These are phyloP conservation scores for Daldinia sp. DNA, from an alignment of 2,329 filamentous ascomycete genomes.

Conservation along the genomic window DNA sequence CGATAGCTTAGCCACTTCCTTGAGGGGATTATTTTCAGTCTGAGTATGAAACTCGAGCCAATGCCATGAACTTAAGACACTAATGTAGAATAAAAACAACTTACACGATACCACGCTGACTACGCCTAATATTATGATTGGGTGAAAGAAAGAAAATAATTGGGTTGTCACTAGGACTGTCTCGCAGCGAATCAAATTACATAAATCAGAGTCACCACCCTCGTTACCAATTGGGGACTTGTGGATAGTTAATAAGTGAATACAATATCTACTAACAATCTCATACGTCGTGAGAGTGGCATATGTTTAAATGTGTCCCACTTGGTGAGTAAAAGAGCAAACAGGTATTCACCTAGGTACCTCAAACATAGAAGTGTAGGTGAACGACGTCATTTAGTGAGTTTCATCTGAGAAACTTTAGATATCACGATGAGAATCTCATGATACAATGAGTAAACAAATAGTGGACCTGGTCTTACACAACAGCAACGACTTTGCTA, in stretches of 20 bases:
- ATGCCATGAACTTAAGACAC: background rate
- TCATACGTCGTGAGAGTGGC: slow-evolving; percentile 5
- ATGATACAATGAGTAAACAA: background rate
- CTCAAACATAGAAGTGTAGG: slow-evolving; percentile 3
- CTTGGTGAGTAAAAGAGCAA: slow-evolving; percentile 13
- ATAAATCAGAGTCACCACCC: background rate
- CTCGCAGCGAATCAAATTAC: background rate
- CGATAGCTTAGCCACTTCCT: slow-evolving; percentile 9
- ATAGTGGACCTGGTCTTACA: background rate
- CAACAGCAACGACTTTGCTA: background rate
- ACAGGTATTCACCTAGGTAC: background rate
- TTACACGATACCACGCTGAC: background rate
- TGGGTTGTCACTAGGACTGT: background rate
- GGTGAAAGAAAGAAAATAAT: background rate
- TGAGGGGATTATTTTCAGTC: slow-evolving; percentile 4
- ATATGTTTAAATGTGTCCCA: slow-evolving; percentile 15
- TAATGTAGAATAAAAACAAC: background rate
- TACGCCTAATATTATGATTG: background rate
- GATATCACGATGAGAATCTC: slow-evolving; percentile 1
- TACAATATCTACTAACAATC: slow-evolving; percentile 1
- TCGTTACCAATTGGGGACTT: background rate
- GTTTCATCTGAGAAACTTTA: background rate
- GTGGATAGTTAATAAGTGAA: background rate
- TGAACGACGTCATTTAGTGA: slow-evolving; percentile 11
- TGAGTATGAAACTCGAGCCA: background rate